Evolutionary conservation across 2,329 filamentous ascomycete species (phyloP).

Genomic region (Aspergillus sp.): DNA sequence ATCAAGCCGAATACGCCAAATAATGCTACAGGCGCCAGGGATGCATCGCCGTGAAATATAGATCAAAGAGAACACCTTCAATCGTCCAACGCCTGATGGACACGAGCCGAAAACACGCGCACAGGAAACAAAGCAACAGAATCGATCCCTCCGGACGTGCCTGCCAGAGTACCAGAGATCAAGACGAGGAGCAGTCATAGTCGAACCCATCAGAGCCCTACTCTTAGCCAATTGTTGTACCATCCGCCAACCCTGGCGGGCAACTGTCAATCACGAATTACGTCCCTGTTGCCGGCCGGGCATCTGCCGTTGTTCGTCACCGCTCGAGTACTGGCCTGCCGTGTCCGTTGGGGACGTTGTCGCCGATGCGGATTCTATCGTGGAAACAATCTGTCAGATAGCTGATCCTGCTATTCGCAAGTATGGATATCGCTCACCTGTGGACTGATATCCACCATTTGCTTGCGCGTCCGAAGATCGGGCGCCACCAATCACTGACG

Average conservation of each 20-base stretch:
- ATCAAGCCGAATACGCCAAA: constrained; percentile 5
- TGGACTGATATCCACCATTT: constrained; percentile 21
- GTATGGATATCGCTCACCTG: constrained; percentile 14
- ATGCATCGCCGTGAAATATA: constrained; percentile 9
- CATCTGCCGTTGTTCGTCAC: constrained; percentile 25
- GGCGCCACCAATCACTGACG: constrained; percentile 18
- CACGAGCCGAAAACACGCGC: constrained; percentile 12
- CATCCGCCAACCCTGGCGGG: constrained; percentile 11
- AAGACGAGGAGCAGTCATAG: constrained; percentile 15
- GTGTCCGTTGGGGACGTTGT: constrained; percentile 23
- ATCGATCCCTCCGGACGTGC: constrained; percentile 18
- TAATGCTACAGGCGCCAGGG: constrained; percentile 10
- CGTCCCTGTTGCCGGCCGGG: constrained; percentile 11
- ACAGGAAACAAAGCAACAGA: constrained; percentile 15
- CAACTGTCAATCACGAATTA: constrained; percentile 17
- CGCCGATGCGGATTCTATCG: constrained; percentile 16
- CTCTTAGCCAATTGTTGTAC: constrained; percentile 17
- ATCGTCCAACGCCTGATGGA: constrained; percentile 9
- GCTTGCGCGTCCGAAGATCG: constrained; percentile 13
- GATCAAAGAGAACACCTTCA: constrained; percentile 10
- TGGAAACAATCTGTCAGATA: neutral
- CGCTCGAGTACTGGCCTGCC: constrained; percentile 23
- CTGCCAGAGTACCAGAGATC: constrained; percentile 15
- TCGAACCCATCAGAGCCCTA: constrained; percentile 17
- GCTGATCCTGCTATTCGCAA: neutral